A percentile compares a stretch with the other conserved stretches of the same genome.
phyloP scores from a whole-genome alignment of 176 grass and related monocot genomes.

The Oryza meyeriana region DNA sequence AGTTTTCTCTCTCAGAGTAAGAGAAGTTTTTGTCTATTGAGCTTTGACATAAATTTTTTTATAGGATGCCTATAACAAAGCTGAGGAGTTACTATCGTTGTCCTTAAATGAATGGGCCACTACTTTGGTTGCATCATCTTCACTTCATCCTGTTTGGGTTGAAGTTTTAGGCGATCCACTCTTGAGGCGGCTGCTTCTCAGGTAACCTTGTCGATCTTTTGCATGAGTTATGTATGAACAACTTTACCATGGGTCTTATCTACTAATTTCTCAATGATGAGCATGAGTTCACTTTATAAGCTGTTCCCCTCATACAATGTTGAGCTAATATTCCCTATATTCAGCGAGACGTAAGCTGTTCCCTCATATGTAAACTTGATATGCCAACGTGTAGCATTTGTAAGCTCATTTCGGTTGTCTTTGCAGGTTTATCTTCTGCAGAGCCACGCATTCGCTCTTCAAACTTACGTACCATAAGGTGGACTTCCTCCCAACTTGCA shows the following conservation, averaged over 20 bases:
- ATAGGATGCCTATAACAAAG: slow-evolving; percentile 70
- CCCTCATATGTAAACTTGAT: neutral
- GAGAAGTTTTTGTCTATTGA: slow-evolving; percentile 28
- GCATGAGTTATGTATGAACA: neutral
- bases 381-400: neutral
- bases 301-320: neutral
- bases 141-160: slow-evolving; percentile 81
- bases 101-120: slow-evolving; percentile 72
- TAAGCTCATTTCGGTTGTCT: slow-evolving; percentile 25
- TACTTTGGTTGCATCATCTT: slow-evolving; percentile 53
- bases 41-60: slow-evolving; percentile 23
- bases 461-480: slow-evolving; percentile 36
- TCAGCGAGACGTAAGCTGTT: neutral
- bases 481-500: slow-evolving; percentile 59
- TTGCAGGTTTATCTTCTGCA: slow-evolving; percentile 90
- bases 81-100: slow-evolving; percentile 63
- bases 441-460: slow-evolving; percentile 57
- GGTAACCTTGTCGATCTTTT: slow-evolving; percentile 41
- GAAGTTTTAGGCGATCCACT: slow-evolving; percentile 88
- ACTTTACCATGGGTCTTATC: neutral
- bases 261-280: neutral
- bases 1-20: neutral
- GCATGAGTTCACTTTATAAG: neutral
- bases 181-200: slow-evolving; percentile 79
- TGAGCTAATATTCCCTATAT: neutral